These are phyloP conservation scores for Phaseolus coccineus DNA, from an alignment of 331 rosid genomes.

Conservation along the genomic window DNA sequence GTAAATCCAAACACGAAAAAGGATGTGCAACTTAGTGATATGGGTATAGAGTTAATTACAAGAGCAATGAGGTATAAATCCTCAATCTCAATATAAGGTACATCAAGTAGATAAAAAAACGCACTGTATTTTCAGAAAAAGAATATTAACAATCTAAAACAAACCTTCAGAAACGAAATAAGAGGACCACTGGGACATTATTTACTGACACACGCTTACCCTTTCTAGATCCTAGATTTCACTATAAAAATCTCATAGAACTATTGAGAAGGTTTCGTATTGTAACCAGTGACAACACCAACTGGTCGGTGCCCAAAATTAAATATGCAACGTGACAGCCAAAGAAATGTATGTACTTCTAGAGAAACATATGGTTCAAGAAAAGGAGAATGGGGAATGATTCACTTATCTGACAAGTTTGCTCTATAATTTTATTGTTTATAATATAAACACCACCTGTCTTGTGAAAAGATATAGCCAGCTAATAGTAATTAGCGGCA, in stretches of 20 bases:
- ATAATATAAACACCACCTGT: background rate
- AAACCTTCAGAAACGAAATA: conserved; percentile 8
- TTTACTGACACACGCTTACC: background rate
- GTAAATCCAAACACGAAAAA: conserved; percentile 5
- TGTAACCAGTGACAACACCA: background rate
- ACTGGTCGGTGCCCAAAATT: background rate
- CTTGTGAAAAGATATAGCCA: conserved; percentile 16
- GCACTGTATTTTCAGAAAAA: background rate
- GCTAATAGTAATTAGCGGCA: background rate
- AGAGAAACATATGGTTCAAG: conserved; percentile 13
- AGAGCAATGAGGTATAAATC: background rate
- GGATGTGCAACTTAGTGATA: conserved; percentile 1
- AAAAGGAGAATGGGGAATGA: conserved; percentile 18
- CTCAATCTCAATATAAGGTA: background rate
- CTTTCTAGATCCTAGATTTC: conserved; percentile 11
- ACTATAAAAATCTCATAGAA: conserved; percentile 28
- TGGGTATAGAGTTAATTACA: background rate
- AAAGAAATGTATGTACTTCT: background rate
- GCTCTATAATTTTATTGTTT: conserved; percentile 21
- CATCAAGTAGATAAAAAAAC: background rate
- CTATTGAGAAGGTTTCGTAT: conserved; percentile 1
- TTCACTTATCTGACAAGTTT: conserved; percentile 20
- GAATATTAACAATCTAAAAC: background rate
- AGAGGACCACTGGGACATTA: background rate
- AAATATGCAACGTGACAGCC: background rate